Evolutionary conservation across 352 stramenopile genomes (phyloP).

Genomic region (Pythium angustatum): DNA sequence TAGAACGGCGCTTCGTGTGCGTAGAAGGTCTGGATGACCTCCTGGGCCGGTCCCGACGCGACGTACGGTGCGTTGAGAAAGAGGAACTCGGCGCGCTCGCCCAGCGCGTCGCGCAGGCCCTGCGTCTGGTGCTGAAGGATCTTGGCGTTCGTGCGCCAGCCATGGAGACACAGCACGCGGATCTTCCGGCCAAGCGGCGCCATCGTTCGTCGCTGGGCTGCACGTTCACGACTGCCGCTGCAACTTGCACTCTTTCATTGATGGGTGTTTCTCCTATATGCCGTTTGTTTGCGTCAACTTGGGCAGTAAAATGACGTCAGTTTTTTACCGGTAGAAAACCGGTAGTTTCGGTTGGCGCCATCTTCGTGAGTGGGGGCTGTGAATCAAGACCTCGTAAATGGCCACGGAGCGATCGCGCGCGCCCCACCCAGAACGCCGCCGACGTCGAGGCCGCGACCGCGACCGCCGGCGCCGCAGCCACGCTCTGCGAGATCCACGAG

Average conservation of each 20-base stretch:
- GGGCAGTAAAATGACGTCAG: neutral
- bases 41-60: conserved; percentile 54
- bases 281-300: conserved; percentile 7
- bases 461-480: conserved; percentile 9
- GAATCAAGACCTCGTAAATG: too few species aligned
- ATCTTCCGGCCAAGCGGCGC: conserved; percentile 35
- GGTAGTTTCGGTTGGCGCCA: neutral
- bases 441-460: conserved; percentile 17
- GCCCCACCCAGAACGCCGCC: conserved; percentile 17
- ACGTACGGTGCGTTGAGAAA: conserved; percentile 68
- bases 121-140: conserved; percentile 63
- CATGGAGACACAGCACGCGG: conserved; percentile 77
- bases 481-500: neutral
- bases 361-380: too few species aligned
- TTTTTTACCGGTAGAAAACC: neutral
- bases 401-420: conserved; percentile 2
- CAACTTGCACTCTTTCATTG: too few species aligned
- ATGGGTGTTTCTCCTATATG: neutral
- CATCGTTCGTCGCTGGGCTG: too few species aligned
- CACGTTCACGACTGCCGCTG: too few species aligned
- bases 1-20: conserved; percentile 58
- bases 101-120: conserved; percentile 57
- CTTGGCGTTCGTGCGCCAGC: conserved; percentile 72
- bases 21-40: conserved; percentile 66
- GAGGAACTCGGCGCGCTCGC: conserved; percentile 54